phyloP scores from a whole-genome alignment of 306 rosid species.

The Cajanus cajan region DNA sequence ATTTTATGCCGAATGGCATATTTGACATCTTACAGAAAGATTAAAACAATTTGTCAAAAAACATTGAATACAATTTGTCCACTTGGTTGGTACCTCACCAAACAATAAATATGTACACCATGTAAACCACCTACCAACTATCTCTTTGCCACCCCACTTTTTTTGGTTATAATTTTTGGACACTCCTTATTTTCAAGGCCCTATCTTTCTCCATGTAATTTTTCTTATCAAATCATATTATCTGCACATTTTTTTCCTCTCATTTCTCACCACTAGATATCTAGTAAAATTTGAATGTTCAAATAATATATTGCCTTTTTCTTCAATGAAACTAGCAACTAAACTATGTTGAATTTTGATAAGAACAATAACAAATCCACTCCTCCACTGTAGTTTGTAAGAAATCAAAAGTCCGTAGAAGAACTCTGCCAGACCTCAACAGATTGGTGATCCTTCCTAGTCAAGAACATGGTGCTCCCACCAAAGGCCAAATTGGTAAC shows the following conservation, averaged over 20 bases:
- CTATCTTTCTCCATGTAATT: too few relatives aligned
- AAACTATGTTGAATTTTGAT: background rate
- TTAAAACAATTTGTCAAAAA: background rate
- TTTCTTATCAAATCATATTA: too few relatives aligned
- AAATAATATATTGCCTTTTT: background rate
- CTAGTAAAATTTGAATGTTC: too few relatives aligned
- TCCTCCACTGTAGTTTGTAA: too few relatives aligned
- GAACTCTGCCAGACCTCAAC: slow-evolving; percentile 97
- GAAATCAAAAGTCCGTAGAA: slow-evolving; percentile 43
- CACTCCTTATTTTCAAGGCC: too few relatives aligned
- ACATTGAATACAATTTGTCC: background rate
- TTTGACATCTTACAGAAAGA: background rate
- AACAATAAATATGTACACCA: background rate
- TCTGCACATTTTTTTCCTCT: too few relatives aligned
- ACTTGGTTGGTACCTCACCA: background rate
- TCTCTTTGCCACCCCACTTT: too few relatives aligned
- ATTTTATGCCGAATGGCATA: background rate
- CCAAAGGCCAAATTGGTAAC: slow-evolving; percentile 70
- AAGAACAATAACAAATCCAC: background rate
- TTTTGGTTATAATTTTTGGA: too few relatives aligned
- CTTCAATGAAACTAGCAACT: background rate
- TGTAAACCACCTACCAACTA: too few relatives aligned
- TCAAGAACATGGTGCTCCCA: slow-evolving; percentile 87
- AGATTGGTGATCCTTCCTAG: slow-evolving; percentile 70
- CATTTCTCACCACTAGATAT: too few relatives aligned